Evolutionary conservation across 2,329 filamentous ascomycete species (phyloP).

Genomic region (Gnomoniopsis smithogilvyi): DNA sequence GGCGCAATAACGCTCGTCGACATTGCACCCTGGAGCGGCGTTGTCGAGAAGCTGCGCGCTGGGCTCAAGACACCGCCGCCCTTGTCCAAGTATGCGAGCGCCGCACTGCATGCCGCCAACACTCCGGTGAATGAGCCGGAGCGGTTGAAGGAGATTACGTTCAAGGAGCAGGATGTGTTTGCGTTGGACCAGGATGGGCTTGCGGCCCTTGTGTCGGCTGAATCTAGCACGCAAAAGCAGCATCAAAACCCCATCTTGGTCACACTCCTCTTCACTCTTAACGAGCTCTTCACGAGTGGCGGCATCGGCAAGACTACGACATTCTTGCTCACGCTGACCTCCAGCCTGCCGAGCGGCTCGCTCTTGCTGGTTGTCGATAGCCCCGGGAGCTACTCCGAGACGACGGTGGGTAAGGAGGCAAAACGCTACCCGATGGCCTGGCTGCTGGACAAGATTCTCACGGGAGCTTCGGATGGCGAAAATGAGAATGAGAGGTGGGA

Average conservation of each 20-base stretch:
- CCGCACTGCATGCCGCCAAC: constrained; percentile 40
- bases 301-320: constrained; percentile 70
- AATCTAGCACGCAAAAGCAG: constrained; percentile 25
- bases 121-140: constrained; percentile 37
- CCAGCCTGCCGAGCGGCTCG: constrained; percentile 53
- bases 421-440: constrained; percentile 89
- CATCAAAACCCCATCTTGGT: constrained; percentile 45
- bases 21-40: constrained; percentile 71
- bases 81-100: constrained; percentile 29
- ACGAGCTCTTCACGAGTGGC: constrained; percentile 84
- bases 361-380: constrained; percentile 86
- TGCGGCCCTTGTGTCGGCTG: constrained; percentile 24
- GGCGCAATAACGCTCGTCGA: constrained; percentile 67
- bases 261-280: constrained; percentile 90
- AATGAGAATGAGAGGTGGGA: constrained; percentile 61
- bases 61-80: constrained; percentile 51
- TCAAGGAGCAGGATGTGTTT: constrained; percentile 49
- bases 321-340: constrained; percentile 69
- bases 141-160: constrained; percentile 36
- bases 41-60: constrained; percentile 56
- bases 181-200: constrained; percentile 34
- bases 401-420: constrained; percentile 61
- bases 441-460: constrained; percentile 79
- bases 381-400: constrained; percentile 87
- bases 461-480: constrained; percentile 69